phyloP scores from a whole-genome alignment of 345 rosid genomes.

The Punica granatum region DNA sequence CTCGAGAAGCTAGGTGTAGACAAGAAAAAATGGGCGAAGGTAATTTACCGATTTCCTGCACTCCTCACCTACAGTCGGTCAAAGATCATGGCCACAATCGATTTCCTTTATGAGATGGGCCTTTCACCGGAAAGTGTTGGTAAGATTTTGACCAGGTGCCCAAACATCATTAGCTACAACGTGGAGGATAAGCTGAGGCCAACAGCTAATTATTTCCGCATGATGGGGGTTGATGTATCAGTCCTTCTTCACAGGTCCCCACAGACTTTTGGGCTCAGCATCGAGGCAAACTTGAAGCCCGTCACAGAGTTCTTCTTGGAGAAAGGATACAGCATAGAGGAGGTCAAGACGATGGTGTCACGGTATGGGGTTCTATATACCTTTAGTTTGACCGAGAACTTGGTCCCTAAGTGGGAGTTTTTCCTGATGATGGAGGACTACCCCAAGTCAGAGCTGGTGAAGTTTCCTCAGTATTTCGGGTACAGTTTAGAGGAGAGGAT shows the following conservation, averaged over 20 bases:
- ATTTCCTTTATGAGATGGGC: slow-evolving; percentile 66
- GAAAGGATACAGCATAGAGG: slow-evolving; percentile 51
- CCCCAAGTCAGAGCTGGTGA: slow-evolving; percentile 61
- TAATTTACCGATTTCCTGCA: slow-evolving; percentile 72
- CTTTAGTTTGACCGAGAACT: slow-evolving; percentile 64
- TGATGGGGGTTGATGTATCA: slow-evolving; percentile 57
- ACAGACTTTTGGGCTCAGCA: slow-evolving; percentile 70
- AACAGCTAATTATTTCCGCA: slow-evolving; percentile 56
- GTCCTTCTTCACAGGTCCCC: slow-evolving; percentile 67
- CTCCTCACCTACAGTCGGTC: slow-evolving; percentile 76
- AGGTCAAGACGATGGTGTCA: slow-evolving; percentile 62
- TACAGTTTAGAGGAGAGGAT: slow-evolving; percentile 78
- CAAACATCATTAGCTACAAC: slow-evolving; percentile 67
- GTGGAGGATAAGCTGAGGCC: slow-evolving; percentile 80
- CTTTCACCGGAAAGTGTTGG: slow-evolving; percentile 56
- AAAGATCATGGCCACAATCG: slow-evolving; percentile 48
- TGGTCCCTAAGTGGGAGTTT: slow-evolving; percentile 86
- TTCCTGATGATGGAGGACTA: slow-evolving; percentile 89
- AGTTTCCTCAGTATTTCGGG: slow-evolving; percentile 87
- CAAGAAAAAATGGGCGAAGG: slow-evolving; percentile 80
- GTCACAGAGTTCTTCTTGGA: slow-evolving; percentile 65
- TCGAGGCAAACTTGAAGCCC: slow-evolving; percentile 74
- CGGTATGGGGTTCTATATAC: slow-evolving; percentile 73
- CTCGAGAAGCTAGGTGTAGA: slow-evolving; percentile 73
- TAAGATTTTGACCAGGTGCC: slow-evolving; percentile 63